These are phyloP conservation scores for Cyathus striatus DNA, from an alignment of 768 basidiomycete species.

Conservation along the genomic window DNA sequence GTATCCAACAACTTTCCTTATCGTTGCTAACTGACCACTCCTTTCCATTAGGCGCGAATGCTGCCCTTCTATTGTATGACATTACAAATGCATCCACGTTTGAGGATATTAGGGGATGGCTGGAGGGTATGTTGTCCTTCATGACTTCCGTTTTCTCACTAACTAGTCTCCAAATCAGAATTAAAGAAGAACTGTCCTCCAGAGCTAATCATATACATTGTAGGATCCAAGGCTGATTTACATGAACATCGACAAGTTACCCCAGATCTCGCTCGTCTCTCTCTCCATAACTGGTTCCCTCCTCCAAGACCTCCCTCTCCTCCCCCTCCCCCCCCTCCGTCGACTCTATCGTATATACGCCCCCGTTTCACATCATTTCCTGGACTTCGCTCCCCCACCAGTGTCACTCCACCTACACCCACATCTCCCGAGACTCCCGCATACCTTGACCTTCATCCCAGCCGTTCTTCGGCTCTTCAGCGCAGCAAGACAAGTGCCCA, in stretches of 20 bases:
- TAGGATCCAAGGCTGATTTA: constrained; percentile 89
- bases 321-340: constrained; percentile 54
- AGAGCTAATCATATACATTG: constrained; percentile 91
- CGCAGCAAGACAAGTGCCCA: constrained; percentile 45
- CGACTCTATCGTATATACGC: constrained; percentile 71
- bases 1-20: neutral
- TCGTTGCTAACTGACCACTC: neutral
- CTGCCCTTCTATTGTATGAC: constrained; percentile 92
- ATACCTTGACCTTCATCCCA: constrained; percentile 57
- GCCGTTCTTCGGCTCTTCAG: constrained; percentile 45
- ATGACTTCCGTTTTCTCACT: constrained; percentile 10
- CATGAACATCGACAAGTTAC: constrained; percentile 69
- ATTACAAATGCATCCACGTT: constrained; percentile 87
- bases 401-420: constrained; percentile 31
- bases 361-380: constrained; percentile 75
- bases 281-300: constrained; percentile 84
- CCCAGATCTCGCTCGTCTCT: constrained; percentile 76
- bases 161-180: constrained; percentile 43
- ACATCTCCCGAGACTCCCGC: constrained; percentile 51
- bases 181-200: constrained; percentile 85
- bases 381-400: constrained; percentile 56
- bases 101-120: constrained; percentile 88
- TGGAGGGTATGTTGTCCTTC: constrained; percentile 57
- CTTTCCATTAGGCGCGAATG: constrained; percentile 66
- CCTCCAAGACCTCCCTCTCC: constrained; percentile 69